Base-by-base conservation (phyloP, 495 filamentous ascomycete genomes). In the Podospora sp. region DNA sequence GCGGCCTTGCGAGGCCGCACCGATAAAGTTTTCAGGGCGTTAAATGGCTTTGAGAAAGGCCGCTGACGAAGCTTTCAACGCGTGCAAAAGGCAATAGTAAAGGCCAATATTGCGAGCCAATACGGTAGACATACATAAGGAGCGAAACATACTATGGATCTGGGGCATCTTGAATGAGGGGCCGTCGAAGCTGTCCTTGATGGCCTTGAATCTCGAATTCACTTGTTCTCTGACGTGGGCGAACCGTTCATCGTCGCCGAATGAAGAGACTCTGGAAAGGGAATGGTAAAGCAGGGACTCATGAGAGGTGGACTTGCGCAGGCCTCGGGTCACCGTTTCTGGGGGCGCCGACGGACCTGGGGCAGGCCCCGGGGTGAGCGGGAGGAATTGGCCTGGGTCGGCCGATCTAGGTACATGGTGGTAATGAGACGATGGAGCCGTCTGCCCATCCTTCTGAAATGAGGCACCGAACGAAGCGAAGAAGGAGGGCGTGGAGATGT, bases 171-270 rank as follows among this genome's bases (percentile, higher is more conserved):
- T 89, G 75, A 93, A 91, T 65, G 84, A 92, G 12, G 89, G 82
- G 53, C 75, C 88, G 72, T 94, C 94, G 67, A 89, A 86, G 75
- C 88, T 96, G 73, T 98, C 94, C 71, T 88, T 90, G 76, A 98
- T 95, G 2, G 94, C 94, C 79, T 96, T 97, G 70, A 95, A 80
- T 29, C 94, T 86, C 65, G 90, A 92, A 70, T 97, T 98, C 63
- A 92, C 89, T 73, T 92, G 88, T 59, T 88, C 86, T 55, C 89
- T 86, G 7, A 96, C 86, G 78, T 94, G 83, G 60, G 89, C 85
- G 76, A 94, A 98, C 53, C 90, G 86, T n/a, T 87, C 84, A 68
- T 95, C 92, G 71, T 97, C 92, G 1, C 94, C 94, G 6, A 96
- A 80, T 1, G 94, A 96, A 0, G 93, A 93, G 0, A 89, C 89